A percentile compares a stretch with the other conserved stretches of the same genome.
Evolutionary conservation across 306 rosid species (phyloP).

Genomic region (Nissolia schottii): DNA sequence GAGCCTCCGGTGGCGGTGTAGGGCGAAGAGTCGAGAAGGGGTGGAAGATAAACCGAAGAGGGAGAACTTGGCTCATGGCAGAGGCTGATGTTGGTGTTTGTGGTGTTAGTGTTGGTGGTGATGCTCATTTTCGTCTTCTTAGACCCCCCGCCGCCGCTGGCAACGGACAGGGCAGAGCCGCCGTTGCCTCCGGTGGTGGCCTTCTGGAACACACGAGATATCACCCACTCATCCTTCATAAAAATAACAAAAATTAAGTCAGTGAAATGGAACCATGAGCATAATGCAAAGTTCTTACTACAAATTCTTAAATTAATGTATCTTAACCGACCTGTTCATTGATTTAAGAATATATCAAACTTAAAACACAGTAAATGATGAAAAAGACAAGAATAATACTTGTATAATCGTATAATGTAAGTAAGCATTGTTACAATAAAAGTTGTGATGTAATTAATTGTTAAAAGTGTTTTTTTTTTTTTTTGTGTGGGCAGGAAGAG

Average conservation of each 20-base stretch:
- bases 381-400: too few species aligned
- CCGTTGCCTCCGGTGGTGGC: slow-evolving; percentile 29
- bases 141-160: slow-evolving; percentile 27
- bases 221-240: slow-evolving; percentile 91
- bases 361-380: too few species aligned
- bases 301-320: too few species aligned
- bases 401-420: too few species aligned
- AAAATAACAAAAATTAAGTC: neutral
- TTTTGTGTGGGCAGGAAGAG: slow-evolving; percentile 8
- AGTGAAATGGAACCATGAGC: neutral
- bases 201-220: slow-evolving; percentile 86
- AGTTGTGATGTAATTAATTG: neutral
- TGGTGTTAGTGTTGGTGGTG: neutral
- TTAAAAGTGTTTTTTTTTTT: neutral
- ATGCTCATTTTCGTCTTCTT: slow-evolving; percentile 44
- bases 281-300: too few species aligned
- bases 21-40: slow-evolving; percentile 73
- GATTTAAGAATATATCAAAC: too few species aligned
- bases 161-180: slow-evolving; percentile 17
- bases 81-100: neutral
- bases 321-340: too few species aligned
- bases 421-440: neutral
- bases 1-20: slow-evolving; percentile 19
- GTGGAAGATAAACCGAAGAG: slow-evolving; percentile 79
- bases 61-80: slow-evolving; percentile 78